Base-by-base conservation (phyloP, 1,284 basidiomycete genomes). In the Takashimella koratensis region DNA sequence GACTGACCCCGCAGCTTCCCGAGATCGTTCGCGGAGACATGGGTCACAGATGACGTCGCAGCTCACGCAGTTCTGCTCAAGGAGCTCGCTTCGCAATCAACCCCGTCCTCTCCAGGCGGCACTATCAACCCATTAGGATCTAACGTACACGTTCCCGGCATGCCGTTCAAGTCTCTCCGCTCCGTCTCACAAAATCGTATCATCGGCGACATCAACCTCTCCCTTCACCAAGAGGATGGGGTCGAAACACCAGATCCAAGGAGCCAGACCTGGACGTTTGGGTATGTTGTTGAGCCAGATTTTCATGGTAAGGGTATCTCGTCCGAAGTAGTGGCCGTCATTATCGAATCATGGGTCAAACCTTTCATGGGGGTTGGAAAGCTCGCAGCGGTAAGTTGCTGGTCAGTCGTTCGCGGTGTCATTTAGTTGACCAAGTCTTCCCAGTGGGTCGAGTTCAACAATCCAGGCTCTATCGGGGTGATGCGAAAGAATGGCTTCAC, bases 131-230 rank as follows among this genome's bases (percentile, higher is more conserved):
- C 30, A 36, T n/a, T n/a, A n/a, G n/a, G n/a, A n/a, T n/a, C n/a
- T n/a, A n/a, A 36, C 16, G 30, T 36, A 8, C 30, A 16, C 16
- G 42, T 57, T 16, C 12, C 3, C 10, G 57, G 51, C 10, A 51
- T 54, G 30, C 63, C 63, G 22, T 62, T 63, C 55, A 56, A 56
- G 26, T 43, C 49, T 10, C 44, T 63, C 16, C 43, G 55, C 36
- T 27, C 44, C 44, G 49, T 47, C 3, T 3, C 22, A 4, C 21
- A 42, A 25, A 30, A 40, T 20, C 47, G 50, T 5, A 47, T 63
- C 45, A 45, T 65, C 3, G 63, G 57, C 22, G 59, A 65, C 40
- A 27, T 62, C 24, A 45, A 51, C 23, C 36, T 64, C 24, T 23
- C 26, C 3, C 52, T 45, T 42, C 30, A 43, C 49, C n/a, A 42